Evolutionary conservation across 2,329 filamentous ascomycete species (phyloP).

Genomic region (Grosmannia serpens): DNA sequence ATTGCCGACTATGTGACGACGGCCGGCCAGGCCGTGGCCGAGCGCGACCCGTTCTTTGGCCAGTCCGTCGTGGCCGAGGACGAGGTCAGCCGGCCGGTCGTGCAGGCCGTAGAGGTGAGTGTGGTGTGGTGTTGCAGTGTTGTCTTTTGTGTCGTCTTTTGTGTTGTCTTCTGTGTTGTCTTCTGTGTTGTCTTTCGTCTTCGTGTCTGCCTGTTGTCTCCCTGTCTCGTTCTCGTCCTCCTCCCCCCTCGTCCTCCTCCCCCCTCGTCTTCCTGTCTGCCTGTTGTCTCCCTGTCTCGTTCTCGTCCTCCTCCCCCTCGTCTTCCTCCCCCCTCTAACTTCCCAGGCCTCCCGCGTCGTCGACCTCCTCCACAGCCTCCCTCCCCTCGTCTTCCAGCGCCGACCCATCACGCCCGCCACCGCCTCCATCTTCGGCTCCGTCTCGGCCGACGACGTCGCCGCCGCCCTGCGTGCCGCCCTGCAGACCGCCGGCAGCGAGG

Average conservation of each 20-base stretch:
- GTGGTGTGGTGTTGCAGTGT: no score
- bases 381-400: slow-evolving; percentile 26
- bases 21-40: slow-evolving; percentile 19
- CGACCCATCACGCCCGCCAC: slow-evolving; percentile 19
- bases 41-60: slow-evolving; percentile 19
- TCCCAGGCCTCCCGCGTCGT: slow-evolving; percentile 26
- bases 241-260: no score
- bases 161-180: no score
- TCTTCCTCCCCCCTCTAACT: no score
- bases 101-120: no score
- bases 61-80: neutral
- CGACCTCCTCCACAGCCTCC: slow-evolving; percentile 23
- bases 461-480: slow-evolving; percentile 22
- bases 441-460: slow-evolving; percentile 26
- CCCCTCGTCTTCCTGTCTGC: no score
- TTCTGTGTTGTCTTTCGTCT: no score
- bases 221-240: no score
- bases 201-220: no score
- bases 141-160: no score
- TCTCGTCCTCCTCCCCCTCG: no score
- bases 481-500: slow-evolving; percentile 15
- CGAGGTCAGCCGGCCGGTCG: neutral
- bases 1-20: slow-evolving; percentile 26
- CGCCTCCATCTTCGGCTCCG: slow-evolving; percentile 30
- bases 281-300: no score